phyloP scores from a whole-genome alignment of 78 protist species.

The Emiliania huxleyi region DNA sequence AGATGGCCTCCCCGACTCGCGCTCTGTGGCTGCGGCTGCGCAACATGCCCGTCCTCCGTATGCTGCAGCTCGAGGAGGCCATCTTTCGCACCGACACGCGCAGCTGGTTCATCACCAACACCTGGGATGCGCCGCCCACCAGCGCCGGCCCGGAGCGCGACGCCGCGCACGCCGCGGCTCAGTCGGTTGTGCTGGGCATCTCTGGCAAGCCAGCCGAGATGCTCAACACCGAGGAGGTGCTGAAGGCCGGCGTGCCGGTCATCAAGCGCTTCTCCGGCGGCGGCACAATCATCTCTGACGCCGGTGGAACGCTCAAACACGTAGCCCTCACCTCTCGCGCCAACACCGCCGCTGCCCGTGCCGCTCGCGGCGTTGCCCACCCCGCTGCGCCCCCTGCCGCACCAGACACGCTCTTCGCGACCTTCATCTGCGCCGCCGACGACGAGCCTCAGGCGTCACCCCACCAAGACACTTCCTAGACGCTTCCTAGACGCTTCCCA shows the following conservation, averaged over 20 bases:
- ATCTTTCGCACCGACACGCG: not conserved
- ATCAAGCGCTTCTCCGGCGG: constrained; percentile 7
- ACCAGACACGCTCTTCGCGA: not conserved
- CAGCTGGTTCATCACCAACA: not conserved
- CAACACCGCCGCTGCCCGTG: too few species aligned
- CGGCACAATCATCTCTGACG: not conserved
- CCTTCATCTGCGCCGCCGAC: not conserved
- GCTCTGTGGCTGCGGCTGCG: constrained; percentile 20
- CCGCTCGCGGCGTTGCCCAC: too few species aligned
- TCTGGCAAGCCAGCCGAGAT: not conserved
- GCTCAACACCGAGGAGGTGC: not conserved
- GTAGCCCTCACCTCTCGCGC: too few species aligned
- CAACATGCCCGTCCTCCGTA: not conserved
- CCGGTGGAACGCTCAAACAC: too few species aligned
- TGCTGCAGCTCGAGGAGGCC: constrained; percentile 23
- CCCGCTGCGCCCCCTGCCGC: too few species aligned
- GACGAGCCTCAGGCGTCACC: too few species aligned
- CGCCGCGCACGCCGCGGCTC: not conserved
- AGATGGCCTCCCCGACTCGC: too few species aligned
- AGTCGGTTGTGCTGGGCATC: constrained; percentile 23
- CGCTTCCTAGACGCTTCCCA: too few species aligned
- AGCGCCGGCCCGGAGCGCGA: not conserved
- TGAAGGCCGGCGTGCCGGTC: not conserved
- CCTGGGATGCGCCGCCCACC: not conserved
- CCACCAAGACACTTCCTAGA: too few species aligned